Base-by-base conservation (phyloP, 805 yeast genomes). In the Sungouiella blattae region DNA sequence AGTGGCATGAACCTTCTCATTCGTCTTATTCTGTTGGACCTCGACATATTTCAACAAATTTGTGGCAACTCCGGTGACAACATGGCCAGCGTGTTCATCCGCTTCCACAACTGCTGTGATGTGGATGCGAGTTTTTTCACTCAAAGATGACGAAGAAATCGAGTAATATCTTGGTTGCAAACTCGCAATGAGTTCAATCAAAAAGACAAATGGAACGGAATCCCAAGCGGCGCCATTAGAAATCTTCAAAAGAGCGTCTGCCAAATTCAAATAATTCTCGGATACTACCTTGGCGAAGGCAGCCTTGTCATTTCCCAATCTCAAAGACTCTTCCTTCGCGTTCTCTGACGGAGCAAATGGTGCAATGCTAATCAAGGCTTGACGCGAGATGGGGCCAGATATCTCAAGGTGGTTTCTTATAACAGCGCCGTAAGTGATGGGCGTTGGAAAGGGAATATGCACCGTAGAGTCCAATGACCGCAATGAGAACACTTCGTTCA, bases 121-220 rank as follows among this genome's bases (percentile, higher is more conserved):
- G 48, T 87, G 87, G 39, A 89, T 73, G 13, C 74, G 72, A 34
- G 80, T 73, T 57, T 87, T 87, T 53, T 87, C 93, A 37, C 79
- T 72, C 35, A 78, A 60, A 1, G 94, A 81, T 4, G 96, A 87
- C 1, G 97, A 89, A 2, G 97, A 89, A 48, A 91, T 91, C 15
- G 98, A 91, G 64, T 91, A 91, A 67, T 87, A 91, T 61, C 98
- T 89, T 27, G 97, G 96, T 60, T 84, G 94, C 53, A 93, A 67
- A 49, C 79, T 85, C 28, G 88, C 76, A 43, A 93, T 60, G 20
- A 83, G 73, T 67, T 91, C 98, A 49, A 89, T 69, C 26, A 93
- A 62, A 54, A 89, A 86, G 42, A 79, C 80, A 69, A 91, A 83
- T 21, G 98, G 96, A 31, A 91, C 84, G 11, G 60, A 51, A 11